Evolutionary conservation across 164 flowering plant species (phyloP).

Genomic region (Vitis amurensis): DNA sequence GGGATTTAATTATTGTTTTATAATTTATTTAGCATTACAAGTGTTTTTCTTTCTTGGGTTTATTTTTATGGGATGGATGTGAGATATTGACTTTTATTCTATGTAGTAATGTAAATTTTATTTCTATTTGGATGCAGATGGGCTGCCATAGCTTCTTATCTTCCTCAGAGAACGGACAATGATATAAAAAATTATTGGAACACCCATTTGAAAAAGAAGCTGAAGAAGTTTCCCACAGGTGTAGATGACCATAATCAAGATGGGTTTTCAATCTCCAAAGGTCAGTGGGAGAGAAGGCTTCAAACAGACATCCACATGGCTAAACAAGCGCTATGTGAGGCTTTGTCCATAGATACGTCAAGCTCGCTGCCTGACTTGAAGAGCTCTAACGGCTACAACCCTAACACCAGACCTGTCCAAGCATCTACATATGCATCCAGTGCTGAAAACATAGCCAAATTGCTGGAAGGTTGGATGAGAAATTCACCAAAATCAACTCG

Average conservation of each 20-base stretch:
- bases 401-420: constrained; percentile 4
- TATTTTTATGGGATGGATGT: too few relatives aligned
- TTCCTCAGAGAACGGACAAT: constrained; percentile 84
- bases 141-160: constrained; percentile 97
- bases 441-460: constrained; percentile 68
- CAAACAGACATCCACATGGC: constrained; percentile 88
- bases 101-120: not conserved
- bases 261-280: constrained; percentile 48
- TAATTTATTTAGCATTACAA: too few relatives aligned
- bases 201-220: constrained; percentile 84
- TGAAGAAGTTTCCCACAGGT: constrained; percentile 46
- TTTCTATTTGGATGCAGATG: constrained; percentile 48
- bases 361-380: constrained; percentile 8
- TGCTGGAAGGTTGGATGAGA: constrained; percentile 67
- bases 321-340: constrained; percentile 76
- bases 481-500: constrained; percentile 32
- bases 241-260: constrained; percentile 27
- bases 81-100: too few relatives aligned
- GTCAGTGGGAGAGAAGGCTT: constrained; percentile 95
- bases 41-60: too few relatives aligned
- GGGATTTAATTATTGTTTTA: too few relatives aligned
- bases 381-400: not conserved
- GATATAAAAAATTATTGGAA: constrained; percentile 91
- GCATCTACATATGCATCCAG: constrained; percentile 59
- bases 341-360: constrained; percentile 64